Evolutionary conservation across 1,139 yeast genomes (phyloP), one percentile per base, ranked within the genome.

Genomic region (Taiozyma sp.): DNA sequence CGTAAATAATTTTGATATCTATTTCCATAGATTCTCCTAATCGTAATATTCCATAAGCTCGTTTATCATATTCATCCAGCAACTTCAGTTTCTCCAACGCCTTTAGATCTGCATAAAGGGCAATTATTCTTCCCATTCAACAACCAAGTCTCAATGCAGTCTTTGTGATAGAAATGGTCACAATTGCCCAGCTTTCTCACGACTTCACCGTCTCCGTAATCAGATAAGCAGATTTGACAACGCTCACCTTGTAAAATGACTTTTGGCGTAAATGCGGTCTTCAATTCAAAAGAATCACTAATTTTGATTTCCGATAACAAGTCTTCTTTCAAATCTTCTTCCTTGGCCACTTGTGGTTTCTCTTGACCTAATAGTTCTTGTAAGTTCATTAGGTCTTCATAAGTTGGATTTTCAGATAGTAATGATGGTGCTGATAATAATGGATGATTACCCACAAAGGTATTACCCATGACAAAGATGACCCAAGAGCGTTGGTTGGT

Each of bases 61-160:
- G 14, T 38, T 23, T 14, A 23, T 22, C 29, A 28, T 29, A 8
- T 8, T 19, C 24, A 43, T 29, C 16, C 16, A n/a, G 28, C 16
- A n/a, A n/a, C 36, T 19, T 43, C 34, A 22, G 12, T 13, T 19
- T 28, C 29, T 14, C 34, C 23, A 14, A 74, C 75, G 16, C 79
- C 81, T 51, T 70, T 70, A 4, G 72, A 68, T 32, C 85, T 69
- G 57, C 86, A 81, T 47, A 80, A 64, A 4, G 87, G 87, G 61
- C 86, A 81, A 14, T 76, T 73, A 58, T 81, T 81, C 53, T 79
- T 74, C 28, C 83, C 80, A 16, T 74, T 73, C 29, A 73, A 60
- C 12, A 81, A 68, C 86, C 86, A 81, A 53, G 75, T 74, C 57
- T 81, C 86, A 48, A 81, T 74, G 60, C 86, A 81, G 3, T 68